Conservation (phyloP, 2,329 filamentous ascomycete species). For the Penicillium sp. region DNA sequence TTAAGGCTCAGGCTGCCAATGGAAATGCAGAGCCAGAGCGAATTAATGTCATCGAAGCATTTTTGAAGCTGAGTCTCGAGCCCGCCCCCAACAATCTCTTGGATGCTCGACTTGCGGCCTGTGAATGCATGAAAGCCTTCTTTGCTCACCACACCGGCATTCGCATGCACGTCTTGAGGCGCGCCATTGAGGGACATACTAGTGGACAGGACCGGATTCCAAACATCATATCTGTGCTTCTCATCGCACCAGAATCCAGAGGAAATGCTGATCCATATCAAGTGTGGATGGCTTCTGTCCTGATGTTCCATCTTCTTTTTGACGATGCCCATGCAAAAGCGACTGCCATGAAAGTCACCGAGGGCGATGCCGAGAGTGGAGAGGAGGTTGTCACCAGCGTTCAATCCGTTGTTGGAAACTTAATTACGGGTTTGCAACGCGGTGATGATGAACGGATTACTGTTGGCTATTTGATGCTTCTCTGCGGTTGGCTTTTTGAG, state of each 20-base stretch:
- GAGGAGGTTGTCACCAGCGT: slow-evolving; percentile 96
- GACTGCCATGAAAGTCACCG: slow-evolving; percentile 74
- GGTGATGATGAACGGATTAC: slow-evolving; percentile 74
- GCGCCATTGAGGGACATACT: slow-evolving; percentile 83
- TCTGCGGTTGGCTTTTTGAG: slow-evolving; percentile 88
- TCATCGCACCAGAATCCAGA: slow-evolving; percentile 62
- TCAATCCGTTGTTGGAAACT: slow-evolving; percentile 79
- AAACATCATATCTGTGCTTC: slow-evolving; percentile 80
- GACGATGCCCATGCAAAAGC: slow-evolving; percentile 77
- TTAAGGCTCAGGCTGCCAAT: slow-evolving; percentile 29
- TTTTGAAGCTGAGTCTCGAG: slow-evolving; percentile 77
- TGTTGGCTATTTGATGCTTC: slow-evolving; percentile 83
- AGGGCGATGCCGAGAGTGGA: slow-evolving; percentile 82
- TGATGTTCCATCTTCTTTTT: slow-evolving; percentile 80
- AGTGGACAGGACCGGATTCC: slow-evolving; percentile 76
- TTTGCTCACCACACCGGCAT: slow-evolving; percentile 79
- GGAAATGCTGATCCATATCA: slow-evolving; percentile 77
- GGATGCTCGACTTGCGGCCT: slow-evolving; percentile 78
- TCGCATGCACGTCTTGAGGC: slow-evolving; percentile 75
- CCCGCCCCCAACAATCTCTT: slow-evolving; percentile 65
- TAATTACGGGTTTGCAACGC: slow-evolving; percentile 74
- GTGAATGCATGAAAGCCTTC: slow-evolving; percentile 89
- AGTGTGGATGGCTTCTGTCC: slow-evolving; percentile 82
- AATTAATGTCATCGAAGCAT: slow-evolving; percentile 88
- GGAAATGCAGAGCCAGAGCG: slow-evolving; percentile 50